These are phyloP conservation scores for Salix arbutifolia DNA, from an alignment of 345 rosid genomes.

Conservation along the genomic window DNA sequence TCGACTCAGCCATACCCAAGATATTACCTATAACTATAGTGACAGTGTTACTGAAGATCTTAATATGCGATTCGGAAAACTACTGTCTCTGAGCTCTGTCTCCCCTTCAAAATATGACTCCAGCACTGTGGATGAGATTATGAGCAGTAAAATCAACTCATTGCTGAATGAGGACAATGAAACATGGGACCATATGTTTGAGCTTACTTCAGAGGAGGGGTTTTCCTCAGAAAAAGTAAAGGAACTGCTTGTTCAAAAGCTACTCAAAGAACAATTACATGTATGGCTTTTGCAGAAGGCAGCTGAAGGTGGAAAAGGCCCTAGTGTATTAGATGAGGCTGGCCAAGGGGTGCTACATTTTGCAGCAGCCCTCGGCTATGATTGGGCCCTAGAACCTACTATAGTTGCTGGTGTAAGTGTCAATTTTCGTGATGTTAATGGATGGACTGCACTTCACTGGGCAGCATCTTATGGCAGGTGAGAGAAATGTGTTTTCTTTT, in stretches of 20 bases:
- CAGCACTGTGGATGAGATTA: slow-evolving; percentile 26
- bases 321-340: slow-evolving; percentile 68
- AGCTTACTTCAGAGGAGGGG: slow-evolving; percentile 31
- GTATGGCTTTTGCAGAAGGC: slow-evolving; percentile 74
- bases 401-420: slow-evolving; percentile 73
- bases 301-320: slow-evolving; percentile 87
- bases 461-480: slow-evolving; percentile 95
- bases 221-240: slow-evolving; percentile 40
- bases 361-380: slow-evolving; percentile 94
- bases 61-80: slow-evolving; percentile 51
- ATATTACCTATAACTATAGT: slow-evolving; percentile 19
- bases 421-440: slow-evolving; percentile 85
- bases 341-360: slow-evolving; percentile 93
- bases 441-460: slow-evolving; percentile 99
- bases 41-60: slow-evolving; percentile 38
- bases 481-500: slow-evolving; percentile 17
- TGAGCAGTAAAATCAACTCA: slow-evolving; percentile 57
- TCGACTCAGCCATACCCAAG: slow-evolving; percentile 34
- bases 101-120: slow-evolving; percentile 19
- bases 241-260: slow-evolving; percentile 56
- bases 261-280: slow-evolving; percentile 69
- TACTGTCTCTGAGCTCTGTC: slow-evolving; percentile 46
- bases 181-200: slow-evolving; percentile 55
- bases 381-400: slow-evolving; percentile 91
- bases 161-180: slow-evolving; percentile 58